These are phyloP conservation scores for Globisporangium megalacanthum DNA, from an alignment of 352 stramenopile genomes.

Conservation along the genomic window DNA sequence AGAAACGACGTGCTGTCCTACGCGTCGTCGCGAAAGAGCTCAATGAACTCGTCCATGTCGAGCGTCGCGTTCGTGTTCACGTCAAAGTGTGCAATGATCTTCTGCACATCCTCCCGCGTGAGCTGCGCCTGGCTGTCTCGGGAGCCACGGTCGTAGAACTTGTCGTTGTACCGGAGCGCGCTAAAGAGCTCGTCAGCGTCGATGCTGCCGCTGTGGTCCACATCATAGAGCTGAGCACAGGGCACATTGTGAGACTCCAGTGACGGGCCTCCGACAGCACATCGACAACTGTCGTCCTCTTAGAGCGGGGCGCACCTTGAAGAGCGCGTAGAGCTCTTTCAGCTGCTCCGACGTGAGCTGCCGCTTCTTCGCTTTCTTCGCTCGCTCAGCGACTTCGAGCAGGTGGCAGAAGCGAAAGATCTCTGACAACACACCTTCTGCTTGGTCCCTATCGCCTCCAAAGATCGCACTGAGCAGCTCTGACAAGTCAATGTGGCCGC, in stretches of 20 bases:
- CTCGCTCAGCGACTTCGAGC: constrained; percentile 44
- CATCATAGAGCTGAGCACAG: constrained; percentile 45
- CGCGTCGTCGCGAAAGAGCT: constrained; percentile 70
- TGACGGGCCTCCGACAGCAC: constrained; percentile 7
- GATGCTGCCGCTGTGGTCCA: constrained; percentile 61
- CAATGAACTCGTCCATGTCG: constrained; percentile 73
- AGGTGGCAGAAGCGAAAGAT: constrained; percentile 53
- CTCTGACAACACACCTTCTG: constrained; percentile 34
- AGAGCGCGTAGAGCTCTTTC: constrained; percentile 56
- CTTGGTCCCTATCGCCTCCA: constrained; percentile 20
- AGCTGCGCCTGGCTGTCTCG: constrained; percentile 22
- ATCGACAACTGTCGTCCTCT: not conserved
- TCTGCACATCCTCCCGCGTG: constrained; percentile 53
- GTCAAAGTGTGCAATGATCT: constrained; percentile 77
- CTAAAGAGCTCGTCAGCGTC: constrained; percentile 64
- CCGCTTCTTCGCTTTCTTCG: constrained; percentile 43
- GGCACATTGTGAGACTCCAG: not conserved
- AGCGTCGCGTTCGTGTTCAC: constrained; percentile 65
- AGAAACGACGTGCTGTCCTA: constrained; percentile 12
- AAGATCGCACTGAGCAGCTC: constrained; percentile 65
- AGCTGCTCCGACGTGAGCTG: constrained; percentile 50
- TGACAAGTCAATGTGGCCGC: constrained; percentile 63
- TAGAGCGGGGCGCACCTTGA: constrained; percentile 23
- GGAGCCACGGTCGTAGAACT: constrained; percentile 52
- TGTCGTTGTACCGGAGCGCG: constrained; percentile 62